Base-by-base conservation (phyloP, 768 basidiomycete genomes). In the Strobilomyces echinocephalus region DNA sequence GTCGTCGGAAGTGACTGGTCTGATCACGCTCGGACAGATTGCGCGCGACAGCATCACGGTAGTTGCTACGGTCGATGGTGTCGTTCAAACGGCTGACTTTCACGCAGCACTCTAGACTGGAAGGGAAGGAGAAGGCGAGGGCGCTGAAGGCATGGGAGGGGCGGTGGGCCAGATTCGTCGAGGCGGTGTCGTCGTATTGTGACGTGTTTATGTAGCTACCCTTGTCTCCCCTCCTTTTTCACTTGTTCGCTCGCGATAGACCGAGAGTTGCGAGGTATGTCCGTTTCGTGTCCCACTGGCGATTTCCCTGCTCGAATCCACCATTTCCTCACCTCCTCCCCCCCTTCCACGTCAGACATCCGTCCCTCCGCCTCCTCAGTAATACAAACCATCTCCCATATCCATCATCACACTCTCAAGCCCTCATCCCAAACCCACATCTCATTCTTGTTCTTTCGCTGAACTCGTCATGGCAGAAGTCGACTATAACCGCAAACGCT, bases 401-500 rank as follows among this genome's bases (percentile, higher is more conserved):
- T 54, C 62, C 70, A 62, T 73, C 70, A 62, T 73, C 74, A 73
- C 73, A 73, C 73, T 71, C 69, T 73, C 74, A 74, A 72, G 71
- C 69, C 71, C 73, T 67, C 72, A 73, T 72, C 72, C 67, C 62
- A 69, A 70, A 67, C 66, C 64, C 69, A 63, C 75, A 68, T 61
- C 52, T 58, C 66, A 58, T 64, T 61, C 58, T 62, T 69, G 67
- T 72, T 71, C 63, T 68, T 73, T 71, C 56, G 58, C 77, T 83
- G 67, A 80, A 79, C 79, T 78, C 79, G 81, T 78, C 72, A 89
- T 88, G 87, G 84, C 85, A 88, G 88, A 89, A 79, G 80, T 82
- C 77, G 88, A 90, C 76, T 78, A 79, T 61, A 88, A 78, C 70
- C 86, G 88, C 74, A 91, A 91, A 74, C 81, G 89, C 66, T 91